Evolutionary conservation across 305 asterid species (phyloP).

Genomic region (Petunia hybrid): DNA sequence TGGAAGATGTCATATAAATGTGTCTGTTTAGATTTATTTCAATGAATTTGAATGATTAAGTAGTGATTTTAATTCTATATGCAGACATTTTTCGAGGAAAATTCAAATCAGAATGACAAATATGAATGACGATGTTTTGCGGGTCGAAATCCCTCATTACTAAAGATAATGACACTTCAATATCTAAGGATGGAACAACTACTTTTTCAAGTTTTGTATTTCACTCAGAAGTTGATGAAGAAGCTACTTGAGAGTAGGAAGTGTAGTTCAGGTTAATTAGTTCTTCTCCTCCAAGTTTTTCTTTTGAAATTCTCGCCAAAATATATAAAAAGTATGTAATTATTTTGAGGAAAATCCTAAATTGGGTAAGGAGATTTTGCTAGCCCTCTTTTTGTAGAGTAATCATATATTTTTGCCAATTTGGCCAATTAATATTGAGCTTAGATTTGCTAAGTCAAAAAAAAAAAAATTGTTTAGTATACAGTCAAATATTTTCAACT

Average conservation of each 20-base stretch:
- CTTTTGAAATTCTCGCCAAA: not conserved
- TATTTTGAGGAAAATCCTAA: not conserved
- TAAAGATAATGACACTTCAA: conserved; percentile 68
- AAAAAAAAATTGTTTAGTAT: no score
- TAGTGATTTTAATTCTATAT: not conserved
- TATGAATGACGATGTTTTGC: conserved; percentile 65
- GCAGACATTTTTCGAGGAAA: conserved; percentile 69
- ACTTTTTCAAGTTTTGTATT: conserved; percentile 45
- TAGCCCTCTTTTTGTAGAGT: conserved; percentile 20
- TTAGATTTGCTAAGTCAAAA: not conserved
- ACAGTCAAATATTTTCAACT: no score
- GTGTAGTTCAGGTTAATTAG: conserved; percentile 9
- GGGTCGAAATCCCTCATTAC: conserved; percentile 55
- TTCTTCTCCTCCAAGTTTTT: not conserved
- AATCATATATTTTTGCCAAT: not conserved
- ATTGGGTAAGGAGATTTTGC: conserved; percentile 24
- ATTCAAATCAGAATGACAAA: conserved; percentile 60
- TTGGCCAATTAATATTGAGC: not conserved
- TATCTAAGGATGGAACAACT: conserved; percentile 78
- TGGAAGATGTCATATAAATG: no score
- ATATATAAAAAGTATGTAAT: conserved; percentile 17
- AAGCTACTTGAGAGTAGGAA: conserved; percentile 37
- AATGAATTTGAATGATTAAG: not conserved
- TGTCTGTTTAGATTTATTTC: no score
- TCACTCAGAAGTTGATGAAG: conserved; percentile 31